A percentile compares a stretch with the other conserved stretches of the same genome.
phyloP scores from a whole-genome alignment of 225 moss, liverwort and hornwort species.

The Asterella californica region DNA sequence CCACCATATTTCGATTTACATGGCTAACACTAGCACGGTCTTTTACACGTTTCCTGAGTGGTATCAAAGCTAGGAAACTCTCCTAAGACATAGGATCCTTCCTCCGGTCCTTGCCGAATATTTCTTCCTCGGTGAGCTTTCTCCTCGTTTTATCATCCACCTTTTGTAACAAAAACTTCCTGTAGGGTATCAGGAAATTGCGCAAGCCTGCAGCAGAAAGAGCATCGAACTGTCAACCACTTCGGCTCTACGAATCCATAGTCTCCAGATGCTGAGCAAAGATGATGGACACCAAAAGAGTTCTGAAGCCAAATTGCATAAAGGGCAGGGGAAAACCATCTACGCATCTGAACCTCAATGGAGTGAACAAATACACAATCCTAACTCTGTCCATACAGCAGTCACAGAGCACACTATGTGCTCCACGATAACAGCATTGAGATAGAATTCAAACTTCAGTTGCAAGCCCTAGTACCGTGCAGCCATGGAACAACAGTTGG shows the following conservation, averaged over 20 bases:
- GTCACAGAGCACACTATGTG: neutral
- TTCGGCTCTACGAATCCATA: no score
- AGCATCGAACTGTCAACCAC: no score
- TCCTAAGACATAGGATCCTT: constrained; percentile 9
- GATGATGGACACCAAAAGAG: no score
- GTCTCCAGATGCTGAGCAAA: no score
- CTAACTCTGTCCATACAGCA: no score
- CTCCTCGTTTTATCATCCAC: constrained; percentile 35
- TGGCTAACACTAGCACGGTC: neutral
- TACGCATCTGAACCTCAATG: no score
- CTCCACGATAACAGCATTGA: neutral
- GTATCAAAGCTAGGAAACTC: neutral
- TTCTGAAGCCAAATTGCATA: no score
- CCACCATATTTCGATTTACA: neutral
- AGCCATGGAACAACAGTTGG: no score
- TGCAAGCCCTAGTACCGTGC: neutral
- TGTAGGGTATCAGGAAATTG: constrained; percentile 35
- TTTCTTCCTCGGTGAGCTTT: constrained; percentile 34
- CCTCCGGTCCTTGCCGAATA: constrained; percentile 26
- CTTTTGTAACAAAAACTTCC: constrained; percentile 34
- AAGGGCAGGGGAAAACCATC: no score
- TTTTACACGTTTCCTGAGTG: neutral
- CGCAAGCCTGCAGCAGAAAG: constrained; percentile 26
- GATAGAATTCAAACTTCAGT: neutral
- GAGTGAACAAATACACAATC: no score